Evolutionary conservation across 2,329 filamentous ascomycete species (phyloP), one percentile per base, ranked within the genome.

Genomic region (Hypoxylon sp.): DNA sequence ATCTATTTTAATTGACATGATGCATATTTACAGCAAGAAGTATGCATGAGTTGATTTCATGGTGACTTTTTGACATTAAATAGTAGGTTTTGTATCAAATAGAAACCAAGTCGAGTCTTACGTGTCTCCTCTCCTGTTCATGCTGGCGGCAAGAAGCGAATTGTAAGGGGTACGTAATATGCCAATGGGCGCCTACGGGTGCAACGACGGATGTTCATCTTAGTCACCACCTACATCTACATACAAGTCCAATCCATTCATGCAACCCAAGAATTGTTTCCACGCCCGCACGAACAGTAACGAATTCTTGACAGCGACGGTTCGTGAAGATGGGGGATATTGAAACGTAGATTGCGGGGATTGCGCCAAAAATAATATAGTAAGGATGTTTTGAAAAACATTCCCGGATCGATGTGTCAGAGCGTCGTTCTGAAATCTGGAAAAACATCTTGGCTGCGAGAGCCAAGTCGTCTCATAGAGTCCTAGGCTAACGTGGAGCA

Each of bases 381-480:
- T n/a, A n/a, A n/a, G n/a, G 26, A 35, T 41, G 26, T 37, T 47
- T 55, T 37, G 49, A 35, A 60, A 60, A 58, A 25, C 21, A 25
- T 6, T 25, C 6, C 9, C 21, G 5, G 21, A 6, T 25, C 56
- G 32, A 31, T 45, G 63, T 65, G 37, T 65, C 63, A 63, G 60
- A 60, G 35, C 13, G n/a, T 15, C 11, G 51, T 47, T 61, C 54
- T 54, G 48, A 38, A 51, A 42, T 51, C 46, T 47, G 12, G 26
- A 34, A 25, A n/a, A 16, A n/a, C 32, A 34, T 46, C 61, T 65
- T 65, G 61, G 61, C 61, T 62, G 50, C 50, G 12, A 31, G 35
- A 63, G 60, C 55, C 57, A 64, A 63, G 61, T 64, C 40, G 61
- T 61, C 55, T 59, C 59, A 51, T 45, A 44, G n/a, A 52, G 19